Evolutionary conservation across 2,329 filamentous ascomycete species (phyloP).

Genomic region (Trichoderma sp.): DNA sequence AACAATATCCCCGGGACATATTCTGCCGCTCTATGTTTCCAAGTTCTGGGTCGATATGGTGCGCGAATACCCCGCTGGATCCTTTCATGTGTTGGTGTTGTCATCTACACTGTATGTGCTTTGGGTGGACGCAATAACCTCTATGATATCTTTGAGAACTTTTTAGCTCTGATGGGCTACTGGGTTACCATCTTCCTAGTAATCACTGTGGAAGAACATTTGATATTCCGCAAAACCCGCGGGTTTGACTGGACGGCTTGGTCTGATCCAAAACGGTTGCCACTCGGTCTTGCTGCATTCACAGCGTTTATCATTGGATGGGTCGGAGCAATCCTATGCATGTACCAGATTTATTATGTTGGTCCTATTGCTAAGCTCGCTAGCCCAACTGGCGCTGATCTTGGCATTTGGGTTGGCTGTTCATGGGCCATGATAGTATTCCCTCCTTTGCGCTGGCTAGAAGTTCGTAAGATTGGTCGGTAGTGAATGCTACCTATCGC

Average conservation of each 20-base stretch:
- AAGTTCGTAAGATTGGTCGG: slow-evolving; percentile 32
- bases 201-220: slow-evolving; percentile 48
- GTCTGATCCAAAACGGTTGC: slow-evolving; percentile 48
- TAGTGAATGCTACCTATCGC: slow-evolving; percentile 13
- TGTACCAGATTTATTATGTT: slow-evolving; percentile 60
- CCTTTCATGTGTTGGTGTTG: slow-evolving; percentile 53
- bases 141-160: slow-evolving; percentile 55
- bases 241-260: slow-evolving; percentile 48
- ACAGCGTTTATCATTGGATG: slow-evolving; percentile 47
- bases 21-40: background rate
- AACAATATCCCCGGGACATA: background rate
- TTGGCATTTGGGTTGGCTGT: slow-evolving; percentile 61
- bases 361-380: slow-evolving; percentile 60
- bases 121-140: slow-evolving; percentile 55
- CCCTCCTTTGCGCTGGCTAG: slow-evolving; percentile 31
- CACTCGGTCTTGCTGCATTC: slow-evolving; percentile 47
- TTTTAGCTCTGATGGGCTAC: slow-evolving; percentile 56
- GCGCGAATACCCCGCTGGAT: background rate
- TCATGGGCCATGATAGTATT: slow-evolving; percentile 58
- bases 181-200: slow-evolving; percentile 55
- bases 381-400: slow-evolving; percentile 41
- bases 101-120: slow-evolving; percentile 57
- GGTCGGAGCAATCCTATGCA: slow-evolving; percentile 56
- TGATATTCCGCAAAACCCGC: slow-evolving; percentile 44
- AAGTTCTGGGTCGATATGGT: background rate